Evolutionary conservation across 495 filamentous ascomycete genomes (phyloP).

Genomic region (Ramalina peruviana): DNA sequence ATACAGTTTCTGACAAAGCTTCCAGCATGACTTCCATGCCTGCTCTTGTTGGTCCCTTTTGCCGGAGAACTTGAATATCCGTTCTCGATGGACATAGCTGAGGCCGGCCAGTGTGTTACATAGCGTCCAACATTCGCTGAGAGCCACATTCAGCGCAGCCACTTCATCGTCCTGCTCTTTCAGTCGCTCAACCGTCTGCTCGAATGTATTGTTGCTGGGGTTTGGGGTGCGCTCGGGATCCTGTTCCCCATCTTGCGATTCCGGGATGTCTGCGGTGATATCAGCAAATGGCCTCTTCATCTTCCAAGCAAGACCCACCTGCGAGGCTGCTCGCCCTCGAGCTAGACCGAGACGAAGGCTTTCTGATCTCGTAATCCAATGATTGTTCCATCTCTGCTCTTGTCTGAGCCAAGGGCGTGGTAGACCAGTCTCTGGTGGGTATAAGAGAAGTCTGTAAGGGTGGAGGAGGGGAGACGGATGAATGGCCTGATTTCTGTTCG

Average conservation of each 20-base stretch:
- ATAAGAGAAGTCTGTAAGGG: constrained; percentile 56
- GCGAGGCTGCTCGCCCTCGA: constrained; percentile 52
- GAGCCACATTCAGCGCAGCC: constrained; percentile 54
- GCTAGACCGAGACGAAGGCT: constrained; percentile 17
- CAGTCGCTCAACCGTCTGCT: constrained; percentile 23
- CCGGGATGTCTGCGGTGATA: constrained; percentile 28
- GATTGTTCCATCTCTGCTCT: constrained; percentile 53
- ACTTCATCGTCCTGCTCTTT: constrained; percentile 49
- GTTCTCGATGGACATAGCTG: constrained; percentile 69
- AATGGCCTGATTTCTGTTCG: constrained; percentile 8
- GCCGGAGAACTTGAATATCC: constrained; percentile 52
- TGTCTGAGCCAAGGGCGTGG: constrained; percentile 73
- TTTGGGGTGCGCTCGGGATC: constrained; percentile 18
- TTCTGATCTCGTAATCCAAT: constrained; percentile 25
- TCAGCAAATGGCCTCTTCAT: constrained; percentile 5
- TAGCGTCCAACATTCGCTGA: constrained; percentile 85
- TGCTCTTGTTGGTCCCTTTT: constrained; percentile 64
- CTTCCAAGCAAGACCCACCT: constrained; percentile 34
- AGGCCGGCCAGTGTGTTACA: constrained; percentile 81
- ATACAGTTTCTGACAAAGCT: constrained; percentile 77
- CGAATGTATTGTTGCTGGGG: constrained; percentile 25
- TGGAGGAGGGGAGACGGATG: constrained; percentile 42
- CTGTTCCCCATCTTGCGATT: constrained; percentile 25
- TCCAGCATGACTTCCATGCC: constrained; percentile 88
- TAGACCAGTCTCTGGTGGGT: constrained; percentile 44